Evolutionary conservation across 78 protist genomes (phyloP).

Genomic region (Dictyostelium intermedium): DNA sequence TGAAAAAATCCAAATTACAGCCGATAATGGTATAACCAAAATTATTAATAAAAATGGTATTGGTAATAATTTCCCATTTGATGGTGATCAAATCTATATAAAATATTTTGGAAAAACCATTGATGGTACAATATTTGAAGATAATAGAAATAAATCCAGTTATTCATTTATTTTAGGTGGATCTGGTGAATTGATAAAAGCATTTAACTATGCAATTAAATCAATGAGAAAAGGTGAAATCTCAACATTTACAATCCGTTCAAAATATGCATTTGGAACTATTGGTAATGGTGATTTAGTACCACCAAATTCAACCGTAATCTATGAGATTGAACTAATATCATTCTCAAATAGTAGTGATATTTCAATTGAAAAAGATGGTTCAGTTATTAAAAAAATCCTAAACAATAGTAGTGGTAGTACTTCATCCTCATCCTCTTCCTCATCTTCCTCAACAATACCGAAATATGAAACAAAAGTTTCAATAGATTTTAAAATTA

Average conservation of each 20-base stretch:
- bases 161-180: conserved; percentile 8
- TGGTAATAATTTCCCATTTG: background rate
- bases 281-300: background rate
- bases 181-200: background rate
- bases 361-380: background rate
- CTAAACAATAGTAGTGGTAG: background rate
- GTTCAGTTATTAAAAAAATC: background rate
- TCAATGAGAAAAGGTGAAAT: conserved; percentile 18
- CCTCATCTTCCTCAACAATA: too few species aligned
- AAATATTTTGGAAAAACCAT: background rate
- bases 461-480: conserved; percentile 31
- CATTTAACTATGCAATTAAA: background rate
- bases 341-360: background rate
- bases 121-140: background rate
- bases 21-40: background rate
- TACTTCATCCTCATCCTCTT: background rate
- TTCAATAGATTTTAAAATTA: background rate
- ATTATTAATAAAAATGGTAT: background rate
- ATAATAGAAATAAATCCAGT: background rate
- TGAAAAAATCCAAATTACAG: background rate
- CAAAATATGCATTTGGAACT: conserved; percentile 19
- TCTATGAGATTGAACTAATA: conserved; percentile 21
- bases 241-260: background rate
- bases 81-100: conserved; percentile 4
- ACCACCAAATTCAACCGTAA: conserved; percentile 22